Evolutionary conservation across 192 early-diverging fungal species (phyloP).

Genomic region (Linnemannia schmuckeri): DNA sequence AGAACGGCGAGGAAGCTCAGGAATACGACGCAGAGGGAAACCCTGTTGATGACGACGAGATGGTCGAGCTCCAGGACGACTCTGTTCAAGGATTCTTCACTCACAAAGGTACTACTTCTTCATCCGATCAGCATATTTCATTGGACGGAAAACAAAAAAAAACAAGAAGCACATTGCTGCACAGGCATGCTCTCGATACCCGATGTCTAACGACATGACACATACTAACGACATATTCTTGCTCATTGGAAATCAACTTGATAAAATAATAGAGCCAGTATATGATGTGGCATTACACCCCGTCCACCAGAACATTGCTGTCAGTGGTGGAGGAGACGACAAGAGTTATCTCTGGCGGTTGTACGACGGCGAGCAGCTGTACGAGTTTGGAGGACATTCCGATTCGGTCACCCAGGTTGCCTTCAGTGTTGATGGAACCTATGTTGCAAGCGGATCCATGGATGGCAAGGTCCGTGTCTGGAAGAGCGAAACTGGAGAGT

Average conservation of each 20-base stretch:
- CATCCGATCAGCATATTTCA: not conserved
- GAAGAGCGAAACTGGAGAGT: conserved; percentile 70
- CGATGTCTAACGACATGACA: not conserved
- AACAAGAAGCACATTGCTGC: not conserved
- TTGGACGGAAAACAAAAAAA: not conserved
- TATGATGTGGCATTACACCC: conserved; percentile 90
- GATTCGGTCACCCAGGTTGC: conserved; percentile 89
- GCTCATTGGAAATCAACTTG: not conserved
- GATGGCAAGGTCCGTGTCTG: conserved; percentile 91
- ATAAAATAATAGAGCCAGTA: conserved; percentile 77
- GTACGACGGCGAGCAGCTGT: conserved; percentile 85
- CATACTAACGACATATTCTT: not conserved
- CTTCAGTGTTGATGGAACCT: conserved; percentile 88
- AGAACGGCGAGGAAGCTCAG: conserved; percentile 53
- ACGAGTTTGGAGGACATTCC: conserved; percentile 80
- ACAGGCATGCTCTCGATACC: not conserved
- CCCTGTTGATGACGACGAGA: conserved; percentile 67
- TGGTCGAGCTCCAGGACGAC: conserved; percentile 80
- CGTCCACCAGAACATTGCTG: conserved; percentile 71
- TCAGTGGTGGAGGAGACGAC: conserved; percentile 95
- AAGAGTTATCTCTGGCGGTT: conserved; percentile 88
- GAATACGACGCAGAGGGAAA: conserved; percentile 63
- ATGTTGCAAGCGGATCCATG: conserved; percentile 95
- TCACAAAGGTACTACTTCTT: conserved; percentile 74
- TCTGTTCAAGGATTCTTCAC: conserved; percentile 93